Evolutionary conservation across 1,284 basidiomycete species (phyloP), one percentile per base, ranked within the genome.

Genomic region (Heterobasidion irregulare): DNA sequence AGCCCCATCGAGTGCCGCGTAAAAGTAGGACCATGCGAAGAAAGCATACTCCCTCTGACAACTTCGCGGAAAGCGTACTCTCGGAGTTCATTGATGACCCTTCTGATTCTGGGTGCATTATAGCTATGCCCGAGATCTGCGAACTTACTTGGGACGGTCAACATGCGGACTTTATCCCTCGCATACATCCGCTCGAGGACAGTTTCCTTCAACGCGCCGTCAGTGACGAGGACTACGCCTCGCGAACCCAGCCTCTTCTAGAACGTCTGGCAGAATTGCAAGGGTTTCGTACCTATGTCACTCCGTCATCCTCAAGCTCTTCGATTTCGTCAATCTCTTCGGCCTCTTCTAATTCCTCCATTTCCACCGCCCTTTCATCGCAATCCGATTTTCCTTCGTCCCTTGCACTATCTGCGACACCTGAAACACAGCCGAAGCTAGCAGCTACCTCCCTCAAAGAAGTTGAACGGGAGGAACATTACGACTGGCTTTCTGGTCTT

Each of bases 401-500:
- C 26, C 26, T 26, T 6, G 26, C 26, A 26, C 26, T 26, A 26
- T 26, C 26, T 26, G 13, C 33, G 15, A 33, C n/a, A 7, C 15
- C n/a, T 48, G 47, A 48, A 18, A 48, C 13, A 12, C 49, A 50
- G 15, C 34, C 47, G 16, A 41, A 45, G 41, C 36, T 53, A 10
- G 51, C n/a, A 8, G 15, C 44, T 19, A 19, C 52, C 16, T 52
- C 56, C 45, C 34, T 59, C 19, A 45, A 44, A 8, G 51, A 53
- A 13, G 46, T 51, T 19, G 78, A 83, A 62, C 76, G 82, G 38
- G 65, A 70, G 50, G 73, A 72, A 34, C 69, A 77, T 55, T 85
- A 85, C 61, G 70, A 76, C 49, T 67, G 76, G 35, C 68, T 86
- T 26, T 73, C 76, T 57, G 69, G 70, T 56, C 73, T 70, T 38